Base-by-base conservation (phyloP, 1,284 basidiomycete species). In the Boletellus deceptivus region DNA sequence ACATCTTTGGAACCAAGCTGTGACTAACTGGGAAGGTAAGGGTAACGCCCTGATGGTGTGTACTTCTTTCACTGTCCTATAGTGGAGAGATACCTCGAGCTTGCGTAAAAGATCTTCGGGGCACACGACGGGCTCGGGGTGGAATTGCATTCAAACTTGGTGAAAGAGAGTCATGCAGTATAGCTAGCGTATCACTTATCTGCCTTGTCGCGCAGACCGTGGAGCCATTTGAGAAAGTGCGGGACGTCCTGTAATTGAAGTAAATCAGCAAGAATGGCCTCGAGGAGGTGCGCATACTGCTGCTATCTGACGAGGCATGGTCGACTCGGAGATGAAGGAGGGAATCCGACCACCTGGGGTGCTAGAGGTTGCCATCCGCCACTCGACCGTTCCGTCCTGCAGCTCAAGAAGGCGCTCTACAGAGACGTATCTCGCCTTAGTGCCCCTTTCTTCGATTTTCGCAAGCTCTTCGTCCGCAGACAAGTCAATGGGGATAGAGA, bases 1-100 rank as follows among this genome's bases (percentile, higher is more conserved):
- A 41, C 83, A 79, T 50, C 61, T 91, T 43, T 93, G 90, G 86
- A 91, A 92, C 61, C 80, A 86, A 61, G 91, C 93, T 5, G 92
- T 97, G 25, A 97, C 94, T 4, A 88, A 83, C 67, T 97, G 93
- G 93, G 93, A 97, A 82, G 83, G 93, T 92, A 62, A 65, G 82
- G 61, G 17, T 29, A 25, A 50, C 34, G 25, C 20, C 20, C 13
- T 18, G 33, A 33, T 45, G 24, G 50, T 31, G 41, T 1, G n/a
- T 0, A 39, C 46, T 24, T 48, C 6, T 43, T 56, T 65, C 25
- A 69, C 29, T 29, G 43, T 20, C 8, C 33, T 48, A 11, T 49
- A 93, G 91, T 93, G 60, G 89, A 91, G 62, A 79, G 91, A 56
- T 94, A 93, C 67, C 74, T 93, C 25, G 91, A 94, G 60, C 76